Evolutionary conservation across 225 moss, liverwort and hornwort species (phyloP).

Genomic region (Marchantia polymorpha): DNA sequence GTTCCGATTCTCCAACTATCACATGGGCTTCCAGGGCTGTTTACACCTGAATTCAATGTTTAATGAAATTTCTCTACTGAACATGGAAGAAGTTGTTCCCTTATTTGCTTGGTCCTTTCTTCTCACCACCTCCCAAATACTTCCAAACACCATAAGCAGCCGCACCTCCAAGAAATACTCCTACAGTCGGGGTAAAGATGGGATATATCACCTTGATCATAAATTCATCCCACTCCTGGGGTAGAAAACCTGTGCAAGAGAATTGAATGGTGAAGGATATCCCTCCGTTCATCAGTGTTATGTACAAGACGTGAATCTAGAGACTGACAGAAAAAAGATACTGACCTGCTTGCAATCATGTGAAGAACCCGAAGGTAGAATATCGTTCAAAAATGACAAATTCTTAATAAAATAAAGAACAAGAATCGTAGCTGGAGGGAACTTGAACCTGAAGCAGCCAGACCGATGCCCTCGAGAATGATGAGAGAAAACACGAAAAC

Average conservation of each 20-base stretch:
- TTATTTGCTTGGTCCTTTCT: conserved; percentile 13
- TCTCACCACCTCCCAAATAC: conserved; percentile 25
- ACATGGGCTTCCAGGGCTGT: not conserved
- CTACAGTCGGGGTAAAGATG: conserved; percentile 40
- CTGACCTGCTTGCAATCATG: not conserved
- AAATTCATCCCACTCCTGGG: conserved; percentile 44
- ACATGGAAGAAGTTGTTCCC: not conserved
- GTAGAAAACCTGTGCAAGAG: conserved; percentile 33
- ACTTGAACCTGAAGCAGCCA: conserved; percentile 33
- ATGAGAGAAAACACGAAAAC: conserved; percentile 31
- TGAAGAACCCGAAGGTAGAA: not conserved
- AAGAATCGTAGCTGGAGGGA: not conserved
- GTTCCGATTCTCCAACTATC: not conserved
- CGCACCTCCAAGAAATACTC: conserved; percentile 40
- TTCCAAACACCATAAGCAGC: conserved; percentile 48
- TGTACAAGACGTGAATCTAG: not conserved
- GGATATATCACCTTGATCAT: conserved; percentile 30
- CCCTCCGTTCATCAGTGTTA: no score
- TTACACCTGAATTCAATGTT: not conserved
- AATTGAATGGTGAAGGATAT: not conserved
- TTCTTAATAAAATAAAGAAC: not conserved
- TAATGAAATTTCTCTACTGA: not conserved
- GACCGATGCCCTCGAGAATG: conserved; percentile 33
- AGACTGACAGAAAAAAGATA: not conserved
- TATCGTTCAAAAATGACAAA: not conserved